Base-by-base conservation (phyloP, 345 rosid species). In the Acer negundo region DNA sequence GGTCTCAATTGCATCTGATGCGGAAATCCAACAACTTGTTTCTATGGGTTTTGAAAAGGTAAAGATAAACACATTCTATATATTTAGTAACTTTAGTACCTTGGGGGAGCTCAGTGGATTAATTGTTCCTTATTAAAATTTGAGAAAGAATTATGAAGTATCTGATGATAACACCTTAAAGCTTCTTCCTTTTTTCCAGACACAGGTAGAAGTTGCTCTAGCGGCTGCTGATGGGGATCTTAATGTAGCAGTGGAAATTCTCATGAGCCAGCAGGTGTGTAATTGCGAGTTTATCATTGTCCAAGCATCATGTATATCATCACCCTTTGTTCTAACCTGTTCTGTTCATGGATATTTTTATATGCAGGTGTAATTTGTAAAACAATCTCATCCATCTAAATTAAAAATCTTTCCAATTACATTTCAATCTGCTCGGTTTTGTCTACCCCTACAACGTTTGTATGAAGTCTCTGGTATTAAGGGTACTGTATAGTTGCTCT, bases 11-110 rank as follows among this genome's bases (percentile, higher is more conserved):
- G 83, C 86, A 71, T 84, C 94, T 1, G 97, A 90, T 31, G 93
- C 86, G 64, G 93, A 92, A 78, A 87, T 92, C 77, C 92, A 91
- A 78, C 89, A 91, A 79, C 97, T 96, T 26, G 89, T 91, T 12
- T 85, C 97, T 42, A 96, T 96, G 98, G 97, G 99, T 58, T 96
- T 96, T 51, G 99, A 94, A 46, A 86, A 88, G 98, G 98, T 94
- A 86, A 75, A 38, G 7, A 31, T 40, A 46, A 23, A 16, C 51
- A 2, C 46, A 17, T 62, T 59, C 10, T 28, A n/a, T 58, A 35
- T 58, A 35, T n/a, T n/a, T n/a, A n/a, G 0, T 68, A 40, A 35
- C 38, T 53, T 10, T 40, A 38, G 53, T 59, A 56, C 13, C 2
- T 69, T 12, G 38, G 19, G 40, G 20, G 6, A 72, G 63, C 28